Evolutionary conservation across 2,329 filamentous ascomycete species (phyloP).

Genomic region (Zasmidium cellare): DNA sequence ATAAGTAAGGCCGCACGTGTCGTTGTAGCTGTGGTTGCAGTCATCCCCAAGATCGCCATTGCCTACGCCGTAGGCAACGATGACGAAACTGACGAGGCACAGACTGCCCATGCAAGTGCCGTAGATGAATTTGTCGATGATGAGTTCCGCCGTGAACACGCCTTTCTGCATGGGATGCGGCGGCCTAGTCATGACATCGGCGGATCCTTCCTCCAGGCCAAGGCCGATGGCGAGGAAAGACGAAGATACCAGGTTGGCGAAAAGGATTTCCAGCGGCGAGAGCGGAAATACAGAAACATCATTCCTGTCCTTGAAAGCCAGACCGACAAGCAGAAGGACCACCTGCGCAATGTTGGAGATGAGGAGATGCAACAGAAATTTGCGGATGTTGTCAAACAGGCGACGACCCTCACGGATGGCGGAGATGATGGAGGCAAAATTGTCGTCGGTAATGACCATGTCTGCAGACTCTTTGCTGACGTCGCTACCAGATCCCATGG

Average conservation of each 20-base stretch:
- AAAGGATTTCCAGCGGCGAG: constrained; percentile 49
- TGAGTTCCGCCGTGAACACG: constrained; percentile 48
- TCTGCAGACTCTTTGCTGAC: constrained; percentile 47
- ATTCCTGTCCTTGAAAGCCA: constrained; percentile 47
- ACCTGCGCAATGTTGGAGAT: constrained; percentile 52
- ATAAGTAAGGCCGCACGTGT: constrained; percentile 44
- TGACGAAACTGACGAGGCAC: constrained; percentile 46
- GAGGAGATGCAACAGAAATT: constrained; percentile 51
- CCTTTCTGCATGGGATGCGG: constrained; percentile 44
- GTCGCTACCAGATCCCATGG: constrained; percentile 48
- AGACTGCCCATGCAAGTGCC: constrained; percentile 48
- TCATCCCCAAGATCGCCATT: constrained; percentile 44
- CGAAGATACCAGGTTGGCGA: constrained; percentile 50
- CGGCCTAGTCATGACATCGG: constrained; percentile 49
- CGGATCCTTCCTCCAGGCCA: constrained; percentile 47
- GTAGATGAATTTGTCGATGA: constrained; percentile 51
- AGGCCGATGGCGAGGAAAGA: constrained; percentile 50
- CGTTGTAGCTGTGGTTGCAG: constrained; percentile 47
- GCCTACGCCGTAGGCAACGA: constrained; percentile 46
- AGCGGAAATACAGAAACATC: constrained; percentile 48
- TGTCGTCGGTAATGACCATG: constrained; percentile 48
- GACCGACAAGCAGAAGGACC: constrained; percentile 47
- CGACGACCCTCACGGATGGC: constrained; percentile 47
- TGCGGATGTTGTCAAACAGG: constrained; percentile 55
- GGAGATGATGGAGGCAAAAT: constrained; percentile 47